phyloP scores from a whole-genome alignment of 2,329 filamentous ascomycete genomes.

The Penicillium sp. region DNA sequence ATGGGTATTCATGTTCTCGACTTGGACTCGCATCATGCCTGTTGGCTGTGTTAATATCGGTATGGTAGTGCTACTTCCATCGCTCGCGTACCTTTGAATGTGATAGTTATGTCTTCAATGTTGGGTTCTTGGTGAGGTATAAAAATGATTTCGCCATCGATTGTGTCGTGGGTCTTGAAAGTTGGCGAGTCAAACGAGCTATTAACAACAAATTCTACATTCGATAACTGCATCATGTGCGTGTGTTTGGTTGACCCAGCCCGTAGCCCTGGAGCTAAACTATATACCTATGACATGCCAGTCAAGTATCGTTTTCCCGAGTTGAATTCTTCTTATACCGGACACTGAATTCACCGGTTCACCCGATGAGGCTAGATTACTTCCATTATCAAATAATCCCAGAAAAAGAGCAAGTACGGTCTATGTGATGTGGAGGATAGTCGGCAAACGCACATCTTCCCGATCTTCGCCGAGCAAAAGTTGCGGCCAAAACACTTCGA shows the following conservation, averaged over 20 bases:
- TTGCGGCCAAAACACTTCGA: neutral
- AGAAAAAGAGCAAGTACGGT: neutral
- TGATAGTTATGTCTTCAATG: neutral
- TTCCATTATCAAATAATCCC: neutral
- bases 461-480: neutral
- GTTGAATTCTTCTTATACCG: neutral
- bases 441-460: neutral
- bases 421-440: neutral
- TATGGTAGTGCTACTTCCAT: neutral
- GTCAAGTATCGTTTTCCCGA: neutral
- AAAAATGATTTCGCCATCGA: slow-evolving; percentile 8
- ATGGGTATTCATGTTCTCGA: slow-evolving; percentile 15
- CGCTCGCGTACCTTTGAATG: slow-evolving; percentile 1
- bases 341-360: neutral
- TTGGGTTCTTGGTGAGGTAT: slow-evolving; percentile 2
- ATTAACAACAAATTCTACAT: neutral
- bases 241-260: too few species aligned
- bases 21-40: slow-evolving; percentile 11
- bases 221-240: neutral
- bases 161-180: slow-evolving; percentile 11
- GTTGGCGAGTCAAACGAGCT: neutral
- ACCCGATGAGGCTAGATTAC: too few species aligned
- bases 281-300: too few species aligned
- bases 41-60: neutral
- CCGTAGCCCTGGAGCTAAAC: too few species aligned